A percentile compares a stretch with the other conserved stretches of the same genome.
phyloP scores from a whole-genome alignment of 192 early-diverging fungal species.

The Geranomyces variabilis region DNA sequence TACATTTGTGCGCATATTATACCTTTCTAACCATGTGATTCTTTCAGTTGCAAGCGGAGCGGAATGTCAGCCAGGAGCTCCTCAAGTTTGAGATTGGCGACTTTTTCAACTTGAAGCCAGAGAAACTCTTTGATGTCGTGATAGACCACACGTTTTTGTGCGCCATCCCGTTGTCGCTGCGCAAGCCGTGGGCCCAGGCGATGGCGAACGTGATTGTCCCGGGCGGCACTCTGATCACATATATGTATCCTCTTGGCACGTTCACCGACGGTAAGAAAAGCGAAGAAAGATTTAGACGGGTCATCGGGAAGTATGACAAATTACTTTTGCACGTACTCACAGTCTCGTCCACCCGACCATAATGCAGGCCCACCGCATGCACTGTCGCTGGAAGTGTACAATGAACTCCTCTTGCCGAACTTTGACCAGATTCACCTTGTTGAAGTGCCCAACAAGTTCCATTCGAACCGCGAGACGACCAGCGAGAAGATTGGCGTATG shows the following conservation, averaged over 20 bases:
- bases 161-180: conserved; percentile 66
- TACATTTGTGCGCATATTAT: too few relatives aligned
- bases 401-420: conserved; percentile 13
- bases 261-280: conserved; percentile 47
- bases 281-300: too few relatives aligned
- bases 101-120: conserved; percentile 68
- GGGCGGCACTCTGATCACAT: conserved; percentile 71
- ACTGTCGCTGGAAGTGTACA: conserved; percentile 67
- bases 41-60: too few relatives aligned
- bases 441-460: conserved; percentile 10
- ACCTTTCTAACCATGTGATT: too few relatives aligned
- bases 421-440: conserved; percentile 37
- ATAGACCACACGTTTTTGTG: conserved; percentile 91
- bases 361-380: conserved; percentile 69
- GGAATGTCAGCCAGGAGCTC: conserved; percentile 20
- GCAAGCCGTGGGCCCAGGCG: conserved; percentile 65
- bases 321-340: too few relatives aligned
- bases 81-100: conserved; percentile 64
- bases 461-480: background rate
- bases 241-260: conserved; percentile 75
- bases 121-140: conserved; percentile 62
- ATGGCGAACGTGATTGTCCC: conserved; percentile 66
- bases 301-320: too few relatives aligned
- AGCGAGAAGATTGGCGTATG: conserved; percentile 26
- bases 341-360: too few relatives aligned